These are phyloP conservation scores for Petunia hybrid DNA, from an alignment of 305 asterid species.

Conservation along the genomic window DNA sequence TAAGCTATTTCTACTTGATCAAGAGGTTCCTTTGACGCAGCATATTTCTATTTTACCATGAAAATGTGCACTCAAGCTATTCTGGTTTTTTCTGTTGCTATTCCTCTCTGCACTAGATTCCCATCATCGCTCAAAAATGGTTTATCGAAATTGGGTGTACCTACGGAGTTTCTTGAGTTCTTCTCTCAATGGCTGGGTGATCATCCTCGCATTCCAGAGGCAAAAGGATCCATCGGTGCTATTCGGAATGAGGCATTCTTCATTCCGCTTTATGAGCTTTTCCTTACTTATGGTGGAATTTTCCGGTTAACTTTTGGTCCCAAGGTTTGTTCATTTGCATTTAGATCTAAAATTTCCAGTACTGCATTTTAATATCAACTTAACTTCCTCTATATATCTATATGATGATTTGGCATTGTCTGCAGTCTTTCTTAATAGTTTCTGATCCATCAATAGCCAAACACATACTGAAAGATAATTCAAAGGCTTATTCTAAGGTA, in stretches of 20 bases:
- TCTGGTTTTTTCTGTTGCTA: conserved; percentile 22
- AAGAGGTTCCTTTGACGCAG: neutral
- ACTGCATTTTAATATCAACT: neutral
- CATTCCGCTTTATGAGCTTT: conserved; percentile 87
- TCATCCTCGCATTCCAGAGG: conserved; percentile 78
- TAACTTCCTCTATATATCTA: conserved; percentile 13
- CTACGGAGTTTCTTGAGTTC: conserved; percentile 65
- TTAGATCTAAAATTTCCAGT: neutral
- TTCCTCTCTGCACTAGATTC: conserved; percentile 54
- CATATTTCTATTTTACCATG: neutral
- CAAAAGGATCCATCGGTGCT: conserved; percentile 74
- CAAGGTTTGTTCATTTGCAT: conserved; percentile 63
- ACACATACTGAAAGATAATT: conserved; percentile 83
- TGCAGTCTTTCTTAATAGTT: conserved; percentile 94
- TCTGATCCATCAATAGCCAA: conserved; percentile 92
- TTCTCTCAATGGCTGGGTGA: conserved; percentile 57
- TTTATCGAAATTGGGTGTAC: conserved; percentile 73
- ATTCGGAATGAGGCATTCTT: conserved; percentile 85
- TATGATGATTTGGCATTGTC: conserved; percentile 37
- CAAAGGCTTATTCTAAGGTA: conserved; percentile 97
- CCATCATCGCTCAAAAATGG: conserved; percentile 60
- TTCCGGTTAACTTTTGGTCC: conserved; percentile 95
- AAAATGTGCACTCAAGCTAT: conserved; percentile 7
- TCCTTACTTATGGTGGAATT: conserved; percentile 84
- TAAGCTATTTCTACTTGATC: neutral